Percentiles rank a stretch among this genome's conserved stretches.
These are phyloP conservation scores for Boletus reticuloceps DNA, from an alignment of 768 basidiomycete genomes.

Conservation along the genomic window DNA sequence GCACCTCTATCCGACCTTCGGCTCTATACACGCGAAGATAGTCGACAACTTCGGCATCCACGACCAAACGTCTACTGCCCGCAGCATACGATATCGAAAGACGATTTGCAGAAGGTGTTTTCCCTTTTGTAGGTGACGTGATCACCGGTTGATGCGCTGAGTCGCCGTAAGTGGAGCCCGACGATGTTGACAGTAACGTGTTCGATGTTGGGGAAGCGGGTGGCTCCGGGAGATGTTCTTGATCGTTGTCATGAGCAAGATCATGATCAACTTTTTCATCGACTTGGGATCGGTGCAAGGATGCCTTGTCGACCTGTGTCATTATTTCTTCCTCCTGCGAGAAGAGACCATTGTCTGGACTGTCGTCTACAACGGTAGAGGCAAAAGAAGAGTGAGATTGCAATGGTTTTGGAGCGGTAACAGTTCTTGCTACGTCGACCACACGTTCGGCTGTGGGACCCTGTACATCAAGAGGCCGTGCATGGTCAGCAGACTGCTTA, in stretches of 20 bases:
- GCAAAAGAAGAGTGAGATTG: slow-evolving; percentile 45
- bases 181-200: slow-evolving; percentile 37
- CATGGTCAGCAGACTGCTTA: slow-evolving; percentile 46
- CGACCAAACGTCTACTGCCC: slow-evolving; percentile 79
- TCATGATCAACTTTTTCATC: slow-evolving; percentile 21
- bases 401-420: slow-evolving; percentile 31
- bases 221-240: slow-evolving; percentile 57
- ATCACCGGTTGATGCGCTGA: slow-evolving; percentile 33
- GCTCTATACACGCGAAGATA: slow-evolving; percentile 75
- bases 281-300: slow-evolving; percentile 14
- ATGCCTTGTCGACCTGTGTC: slow-evolving; percentile 15
- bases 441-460: slow-evolving; percentile 19
- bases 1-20: slow-evolving; percentile 84
- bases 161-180: slow-evolving; percentile 45
- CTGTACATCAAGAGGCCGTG: slow-evolving; percentile 46
- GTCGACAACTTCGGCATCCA: slow-evolving; percentile 87
- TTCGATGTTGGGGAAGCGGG: slow-evolving; percentile 57
- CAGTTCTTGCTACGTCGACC: slow-evolving; percentile 3
- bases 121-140: slow-evolving; percentile 33
- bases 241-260: slow-evolving; percentile 18
- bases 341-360: slow-evolving; percentile 32
- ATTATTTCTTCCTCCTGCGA: slow-evolving; percentile 27
- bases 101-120: slow-evolving; percentile 71
- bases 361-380: slow-evolving; percentile 51
- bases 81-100: slow-evolving; percentile 96